Conservation (phyloP, 495 filamentous ascomycete genomes). For the Talaromyces adpressus region DNA sequence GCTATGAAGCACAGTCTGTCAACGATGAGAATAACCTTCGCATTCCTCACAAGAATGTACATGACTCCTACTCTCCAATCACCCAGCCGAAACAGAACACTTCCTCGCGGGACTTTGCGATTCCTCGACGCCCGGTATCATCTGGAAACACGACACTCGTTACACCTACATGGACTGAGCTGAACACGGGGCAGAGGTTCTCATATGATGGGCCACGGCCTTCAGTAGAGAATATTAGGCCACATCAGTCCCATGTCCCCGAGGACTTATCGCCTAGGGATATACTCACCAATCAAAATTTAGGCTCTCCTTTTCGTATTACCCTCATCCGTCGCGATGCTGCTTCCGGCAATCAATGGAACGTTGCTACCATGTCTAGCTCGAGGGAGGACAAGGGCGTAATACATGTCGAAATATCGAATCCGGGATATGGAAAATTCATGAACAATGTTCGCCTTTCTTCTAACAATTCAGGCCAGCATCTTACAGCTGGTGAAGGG, state of each 20-base stretch:
- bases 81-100: neutral
- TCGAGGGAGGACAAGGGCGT: constrained; percentile 24
- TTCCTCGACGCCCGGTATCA: constrained; percentile 4
- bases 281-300: neutral
- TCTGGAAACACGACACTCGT: neutral
- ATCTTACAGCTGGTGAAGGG: constrained; percentile 18
- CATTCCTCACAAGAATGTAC: neutral
- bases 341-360: constrained; percentile 74
- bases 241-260: neutral
- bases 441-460: constrained; percentile 29
- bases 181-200: neutral
- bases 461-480: constrained; percentile 22
- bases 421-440: constrained; percentile 58
- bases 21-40: neutral
- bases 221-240: constrained; percentile 21
- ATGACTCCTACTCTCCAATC: neutral
- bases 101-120: neutral
- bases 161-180: neutral
- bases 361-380: constrained; percentile 66
- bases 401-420: constrained; percentile 55
- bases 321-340: constrained; percentile 88
- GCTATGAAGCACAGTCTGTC: neutral
- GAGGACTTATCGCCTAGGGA: neutral
- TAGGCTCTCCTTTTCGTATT: constrained; percentile 47
- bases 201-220: constrained; percentile 9